Evolutionary conservation across 768 basidiomycete species (phyloP).

Genomic region (Rubroboletus pulcherrimus): DNA sequence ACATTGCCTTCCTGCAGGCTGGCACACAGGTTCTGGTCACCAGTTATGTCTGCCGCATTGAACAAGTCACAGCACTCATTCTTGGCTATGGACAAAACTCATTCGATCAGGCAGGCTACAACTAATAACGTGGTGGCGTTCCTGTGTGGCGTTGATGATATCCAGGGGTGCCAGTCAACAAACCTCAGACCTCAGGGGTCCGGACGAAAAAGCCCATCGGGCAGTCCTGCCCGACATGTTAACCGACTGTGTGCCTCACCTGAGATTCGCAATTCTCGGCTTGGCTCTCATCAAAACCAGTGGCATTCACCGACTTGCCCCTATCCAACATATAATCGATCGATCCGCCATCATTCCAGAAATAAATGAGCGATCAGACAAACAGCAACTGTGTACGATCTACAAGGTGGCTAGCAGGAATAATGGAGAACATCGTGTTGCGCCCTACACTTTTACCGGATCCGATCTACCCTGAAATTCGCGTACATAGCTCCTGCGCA

Average conservation of each 20-base stretch:
- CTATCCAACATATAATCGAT: not conserved
- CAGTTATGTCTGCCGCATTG: not conserved
- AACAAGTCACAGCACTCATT: not conserved
- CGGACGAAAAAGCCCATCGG: not conserved
- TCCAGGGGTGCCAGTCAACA: not conserved
- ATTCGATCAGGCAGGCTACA: not conserved
- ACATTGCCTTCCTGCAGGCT: constrained; percentile 6
- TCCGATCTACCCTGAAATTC: not conserved
- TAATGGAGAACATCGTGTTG: not conserved
- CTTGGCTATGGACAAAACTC: not conserved
- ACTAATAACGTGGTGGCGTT: not conserved
- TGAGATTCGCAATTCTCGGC: not conserved
- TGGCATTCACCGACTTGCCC: not conserved
- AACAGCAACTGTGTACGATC: not conserved
- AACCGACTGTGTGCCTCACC: not conserved
- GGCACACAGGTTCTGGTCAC: not conserved
- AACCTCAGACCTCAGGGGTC: not conserved
- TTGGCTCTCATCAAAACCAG: not conserved
- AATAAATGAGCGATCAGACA: not conserved
- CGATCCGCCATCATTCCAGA: not conserved
- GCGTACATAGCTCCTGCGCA: too few relatives aligned
- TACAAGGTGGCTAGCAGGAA: not conserved
- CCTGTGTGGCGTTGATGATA: not conserved
- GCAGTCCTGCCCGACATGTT: not conserved
- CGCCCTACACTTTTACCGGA: not conserved